Conservation (phyloP, 768 basidiomycete species). For the Suillus subaureus region DNA sequence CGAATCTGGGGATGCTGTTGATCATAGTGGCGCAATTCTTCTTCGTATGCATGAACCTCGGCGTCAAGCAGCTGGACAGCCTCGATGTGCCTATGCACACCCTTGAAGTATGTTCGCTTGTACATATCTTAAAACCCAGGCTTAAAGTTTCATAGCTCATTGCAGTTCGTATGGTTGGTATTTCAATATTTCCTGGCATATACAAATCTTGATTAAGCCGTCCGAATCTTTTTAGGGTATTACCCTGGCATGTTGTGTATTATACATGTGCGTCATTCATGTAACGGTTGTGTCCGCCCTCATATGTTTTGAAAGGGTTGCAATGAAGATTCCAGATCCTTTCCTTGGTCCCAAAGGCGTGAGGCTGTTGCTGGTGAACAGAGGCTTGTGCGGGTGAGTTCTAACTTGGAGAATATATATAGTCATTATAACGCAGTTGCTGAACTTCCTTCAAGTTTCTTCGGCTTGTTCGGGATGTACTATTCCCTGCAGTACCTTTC, state of each 20-base stretch:
- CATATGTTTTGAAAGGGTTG: conserved; percentile 29
- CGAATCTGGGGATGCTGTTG: conserved; percentile 62
- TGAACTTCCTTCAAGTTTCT: conserved; percentile 49
- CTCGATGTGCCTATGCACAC: conserved; percentile 61
- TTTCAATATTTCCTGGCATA: neutral
- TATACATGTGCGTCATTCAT: conserved; percentile 46
- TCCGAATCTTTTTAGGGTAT: conserved; percentile 39
- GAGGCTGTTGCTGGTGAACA: conserved; percentile 51
- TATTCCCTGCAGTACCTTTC: conserved; percentile 75
- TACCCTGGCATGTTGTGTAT: conserved; percentile 53
- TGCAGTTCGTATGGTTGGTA: conserved; percentile 57
- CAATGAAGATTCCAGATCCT: conserved; percentile 53
- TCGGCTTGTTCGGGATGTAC: conserved; percentile 70
- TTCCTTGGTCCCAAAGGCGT: conserved; percentile 72
- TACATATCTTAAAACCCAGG: neutral
- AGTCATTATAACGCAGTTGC: neutral
- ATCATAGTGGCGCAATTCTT: conserved; percentile 60
- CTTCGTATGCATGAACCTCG: conserved; percentile 60
- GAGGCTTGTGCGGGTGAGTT: conserved; percentile 67
- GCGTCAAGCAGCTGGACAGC: conserved; percentile 62
- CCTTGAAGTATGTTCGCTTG: conserved; percentile 46
- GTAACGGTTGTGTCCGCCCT: neutral
- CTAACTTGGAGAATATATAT: neutral
- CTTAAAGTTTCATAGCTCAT: conserved; percentile 43
- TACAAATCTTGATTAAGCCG: conserved; percentile 2